Percentiles rank a stretch among this genome's conserved stretches.
These are phyloP conservation scores for Platanthera guangdongensis DNA, from an alignment of 106 monocot species.

Conservation along the genomic window DNA sequence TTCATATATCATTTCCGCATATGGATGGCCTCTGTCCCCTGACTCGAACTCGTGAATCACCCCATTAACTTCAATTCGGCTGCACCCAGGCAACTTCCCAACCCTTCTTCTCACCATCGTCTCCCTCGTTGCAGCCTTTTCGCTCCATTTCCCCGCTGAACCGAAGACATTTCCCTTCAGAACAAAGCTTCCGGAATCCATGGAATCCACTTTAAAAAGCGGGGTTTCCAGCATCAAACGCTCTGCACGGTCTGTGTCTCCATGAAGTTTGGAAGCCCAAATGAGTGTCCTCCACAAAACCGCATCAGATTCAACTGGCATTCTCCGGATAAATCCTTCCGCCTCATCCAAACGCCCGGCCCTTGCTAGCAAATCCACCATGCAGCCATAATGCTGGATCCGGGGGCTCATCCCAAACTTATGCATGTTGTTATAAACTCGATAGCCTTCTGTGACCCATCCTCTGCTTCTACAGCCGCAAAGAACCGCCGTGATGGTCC, in stretches of 20 bases:
- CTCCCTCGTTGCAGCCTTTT: conserved; percentile 20
- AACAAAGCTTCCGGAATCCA: conserved; percentile 17
- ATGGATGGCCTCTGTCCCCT: conserved; percentile 29
- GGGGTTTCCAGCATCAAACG: conserved; percentile 21
- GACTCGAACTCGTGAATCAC: conserved; percentile 37
- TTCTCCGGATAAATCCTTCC: conserved; percentile 24
- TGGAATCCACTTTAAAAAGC: conserved; percentile 6
- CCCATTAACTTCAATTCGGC: conserved; percentile 47
- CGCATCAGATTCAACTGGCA: conserved; percentile 34
- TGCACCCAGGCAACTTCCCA: conserved; percentile 26
- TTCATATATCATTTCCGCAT: conserved; percentile 26
- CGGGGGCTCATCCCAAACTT: conserved; percentile 20
- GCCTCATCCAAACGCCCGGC: conserved; percentile 35
- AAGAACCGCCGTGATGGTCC: conserved; percentile 27
- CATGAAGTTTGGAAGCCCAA: conserved; percentile 37
- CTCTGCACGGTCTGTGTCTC: conserved; percentile 22
- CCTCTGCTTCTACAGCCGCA: conserved; percentile 42
- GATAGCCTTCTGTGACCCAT: conserved; percentile 30
- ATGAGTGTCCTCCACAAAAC: conserved; percentile 40
- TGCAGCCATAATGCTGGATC: conserved; percentile 57
- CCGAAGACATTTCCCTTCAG: conserved; percentile 30
- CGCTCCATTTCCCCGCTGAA: conserved; percentile 15
- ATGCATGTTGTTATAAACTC: conserved; percentile 27
- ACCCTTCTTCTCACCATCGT: conserved; percentile 15
- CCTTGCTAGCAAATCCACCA: conserved; percentile 46